Percentiles rank a stretch among this genome's conserved stretches.
phyloP scores from a whole-genome alignment of 225 moss, liverwort and hornwort species.

The Bryum argenteum region DNA sequence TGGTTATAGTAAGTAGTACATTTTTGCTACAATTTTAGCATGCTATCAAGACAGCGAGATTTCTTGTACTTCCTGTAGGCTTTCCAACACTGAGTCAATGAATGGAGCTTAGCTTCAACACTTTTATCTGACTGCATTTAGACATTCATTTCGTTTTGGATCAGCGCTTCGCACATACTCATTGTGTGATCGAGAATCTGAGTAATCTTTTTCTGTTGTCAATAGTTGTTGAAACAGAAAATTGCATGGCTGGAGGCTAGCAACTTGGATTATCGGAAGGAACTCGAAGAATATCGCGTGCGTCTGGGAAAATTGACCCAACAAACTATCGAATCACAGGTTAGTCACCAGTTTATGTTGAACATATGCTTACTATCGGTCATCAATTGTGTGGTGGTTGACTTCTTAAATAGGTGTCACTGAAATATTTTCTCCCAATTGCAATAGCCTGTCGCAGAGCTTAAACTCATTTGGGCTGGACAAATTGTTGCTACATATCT shows the following conservation, averaged over 20 bases:
- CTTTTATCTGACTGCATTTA: not conserved
- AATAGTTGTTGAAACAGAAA: constrained; percentile 86
- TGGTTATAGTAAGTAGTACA: not conserved
- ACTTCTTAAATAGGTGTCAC: too few species aligned
- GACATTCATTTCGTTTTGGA: not conserved
- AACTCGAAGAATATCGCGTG: constrained; percentile 61
- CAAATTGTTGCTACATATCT: not conserved
- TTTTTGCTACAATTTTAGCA: not conserved
- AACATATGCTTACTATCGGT: not conserved
- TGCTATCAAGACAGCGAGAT: not conserved
- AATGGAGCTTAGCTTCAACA: constrained; percentile 1
- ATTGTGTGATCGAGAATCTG: constrained; percentile 17
- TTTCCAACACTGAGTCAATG: not conserved
- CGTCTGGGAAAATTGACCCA: constrained; percentile 54
- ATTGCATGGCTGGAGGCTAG: constrained; percentile 85
- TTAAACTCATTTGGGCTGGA: not conserved
- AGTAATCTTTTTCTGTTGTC: constrained; percentile 2
- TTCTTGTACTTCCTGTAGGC: not conserved
- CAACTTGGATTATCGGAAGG: constrained; percentile 75
- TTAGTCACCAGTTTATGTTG: constrained; percentile 15
- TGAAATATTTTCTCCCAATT: too few species aligned
- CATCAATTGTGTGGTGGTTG: not conserved
- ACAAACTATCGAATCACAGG: constrained; percentile 71
- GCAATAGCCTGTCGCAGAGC: not conserved
- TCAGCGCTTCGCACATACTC: not conserved